These are phyloP conservation scores for Helotiales sp. DNA, from an alignment of 2,329 filamentous ascomycete species.

Conservation along the genomic window DNA sequence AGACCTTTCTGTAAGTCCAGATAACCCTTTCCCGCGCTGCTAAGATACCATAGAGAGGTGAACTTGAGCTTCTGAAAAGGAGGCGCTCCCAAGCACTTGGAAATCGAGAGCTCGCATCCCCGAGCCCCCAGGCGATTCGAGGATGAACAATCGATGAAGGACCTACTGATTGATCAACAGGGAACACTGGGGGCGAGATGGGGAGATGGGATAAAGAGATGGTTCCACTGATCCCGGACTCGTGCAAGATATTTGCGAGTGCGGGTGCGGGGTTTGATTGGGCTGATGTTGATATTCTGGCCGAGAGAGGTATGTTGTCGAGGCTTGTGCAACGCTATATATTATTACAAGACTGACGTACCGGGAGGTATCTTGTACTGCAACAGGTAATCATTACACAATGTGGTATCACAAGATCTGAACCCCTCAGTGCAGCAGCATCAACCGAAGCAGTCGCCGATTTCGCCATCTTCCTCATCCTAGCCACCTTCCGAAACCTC, in stretches of 20 bases:
- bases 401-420: background rate
- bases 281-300: conserved; percentile 61
- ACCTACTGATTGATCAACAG: no score
- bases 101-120: no score
- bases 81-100: no score
- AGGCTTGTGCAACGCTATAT: background rate
- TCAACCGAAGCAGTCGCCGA: conserved; percentile 74
- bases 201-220: conserved; percentile 61
- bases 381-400: conserved; percentile 46
- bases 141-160: no score
- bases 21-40: no score
- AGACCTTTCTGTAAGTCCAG: conserved; percentile 65
- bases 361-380: conserved; percentile 62
- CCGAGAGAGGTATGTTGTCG: conserved; percentile 46
- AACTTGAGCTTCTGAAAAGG: no score
- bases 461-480: conserved; percentile 66
- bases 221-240: conserved; percentile 52
- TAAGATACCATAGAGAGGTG: no score
- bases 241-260: conserved; percentile 56
- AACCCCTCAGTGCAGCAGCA: conserved; percentile 52
- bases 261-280: conserved; percentile 65
- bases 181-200: conserved; percentile 66
- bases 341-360: conserved; percentile 1
- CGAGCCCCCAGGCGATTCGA: no score
- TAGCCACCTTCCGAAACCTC: conserved; percentile 68